A percentile compares a stretch with the other conserved stretches of the same genome.
Evolutionary conservation across 1,284 basidiomycete genomes (phyloP).

Genomic region (Rhodotorula sp.): DNA sequence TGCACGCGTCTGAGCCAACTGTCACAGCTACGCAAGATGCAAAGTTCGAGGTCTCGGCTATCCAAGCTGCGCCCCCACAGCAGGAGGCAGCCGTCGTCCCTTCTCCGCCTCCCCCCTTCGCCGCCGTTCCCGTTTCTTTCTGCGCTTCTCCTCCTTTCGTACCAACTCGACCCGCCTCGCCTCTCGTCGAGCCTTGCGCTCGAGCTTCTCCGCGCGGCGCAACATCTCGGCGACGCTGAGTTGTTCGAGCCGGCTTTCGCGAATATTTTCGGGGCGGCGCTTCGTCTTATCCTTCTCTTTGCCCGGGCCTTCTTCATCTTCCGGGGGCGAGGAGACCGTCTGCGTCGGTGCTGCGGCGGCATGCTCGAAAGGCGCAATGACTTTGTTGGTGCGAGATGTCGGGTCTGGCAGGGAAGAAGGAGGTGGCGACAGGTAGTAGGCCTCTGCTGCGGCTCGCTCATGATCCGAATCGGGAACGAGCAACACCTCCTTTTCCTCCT

Average conservation of each 20-base stretch:
- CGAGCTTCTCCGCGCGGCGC: not conserved
- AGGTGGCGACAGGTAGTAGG: not conserved
- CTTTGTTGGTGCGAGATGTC: not conserved
- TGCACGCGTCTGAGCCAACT: no score
- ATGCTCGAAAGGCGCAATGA: no score
- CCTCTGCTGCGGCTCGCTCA: not conserved
- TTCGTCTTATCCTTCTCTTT: not conserved
- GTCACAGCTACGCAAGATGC: no score
- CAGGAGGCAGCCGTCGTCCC: no score
- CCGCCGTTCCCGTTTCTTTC: not conserved
- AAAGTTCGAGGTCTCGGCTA: no score
- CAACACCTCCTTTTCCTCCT: not conserved
- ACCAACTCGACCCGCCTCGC: not conserved
- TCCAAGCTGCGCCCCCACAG: no score
- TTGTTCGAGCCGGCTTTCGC: not conserved
- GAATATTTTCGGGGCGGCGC: no score
- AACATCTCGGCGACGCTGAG: not conserved
- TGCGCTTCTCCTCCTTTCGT: not conserved
- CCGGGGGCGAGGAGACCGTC: not conserved
- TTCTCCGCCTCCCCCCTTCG: no score
- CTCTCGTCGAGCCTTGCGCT: not conserved
- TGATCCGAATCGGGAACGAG: no score
- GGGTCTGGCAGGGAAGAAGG: not conserved
- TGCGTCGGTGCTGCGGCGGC: no score
- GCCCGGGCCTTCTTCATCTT: not conserved